These are phyloP conservation scores for Aspergillus sp. DNA, from an alignment of 2,329 filamentous ascomycete species.

Conservation along the genomic window DNA sequence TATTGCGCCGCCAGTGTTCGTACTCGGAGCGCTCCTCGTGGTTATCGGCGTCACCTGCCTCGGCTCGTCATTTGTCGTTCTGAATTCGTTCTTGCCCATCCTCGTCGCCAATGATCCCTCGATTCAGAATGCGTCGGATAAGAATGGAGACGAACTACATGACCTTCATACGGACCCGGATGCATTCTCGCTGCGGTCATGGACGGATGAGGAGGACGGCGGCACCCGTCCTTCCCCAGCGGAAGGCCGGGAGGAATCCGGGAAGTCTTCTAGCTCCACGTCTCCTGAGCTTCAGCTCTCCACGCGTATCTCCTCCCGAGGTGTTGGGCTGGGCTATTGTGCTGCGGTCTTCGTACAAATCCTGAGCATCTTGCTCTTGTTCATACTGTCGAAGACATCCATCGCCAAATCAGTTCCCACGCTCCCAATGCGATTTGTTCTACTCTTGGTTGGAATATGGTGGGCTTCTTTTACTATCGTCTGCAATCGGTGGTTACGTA, in stretches of 20 bases:
- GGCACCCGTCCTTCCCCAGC: conserved; percentile 12
- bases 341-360: conserved; percentile 82
- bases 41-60: conserved; percentile 87
- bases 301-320: conserved; percentile 82
- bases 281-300: conserved; percentile 74
- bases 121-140: conserved; percentile 30
- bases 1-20: conserved; percentile 70
- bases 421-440: conserved; percentile 75
- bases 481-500: conserved; percentile 75
- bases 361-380: conserved; percentile 71
- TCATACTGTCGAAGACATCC: conserved; percentile 45
- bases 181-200: conserved; percentile 13
- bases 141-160: conserved; percentile 25
- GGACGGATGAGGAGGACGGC: conserved; percentile 23
- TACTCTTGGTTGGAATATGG: conserved; percentile 81
- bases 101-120: conserved; percentile 77
- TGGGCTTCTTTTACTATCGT: conserved; percentile 87
- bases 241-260: not conserved
- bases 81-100: conserved; percentile 88
- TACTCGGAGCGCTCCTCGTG: conserved; percentile 75
- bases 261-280: not conserved
- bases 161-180: conserved; percentile 20
- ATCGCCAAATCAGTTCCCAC: conserved; percentile 64
- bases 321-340: conserved; percentile 84
- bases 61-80: conserved; percentile 83